phyloP scores from a whole-genome alignment of 2,329 filamentous ascomycete species.

The Fusarium oxysporum region DNA sequence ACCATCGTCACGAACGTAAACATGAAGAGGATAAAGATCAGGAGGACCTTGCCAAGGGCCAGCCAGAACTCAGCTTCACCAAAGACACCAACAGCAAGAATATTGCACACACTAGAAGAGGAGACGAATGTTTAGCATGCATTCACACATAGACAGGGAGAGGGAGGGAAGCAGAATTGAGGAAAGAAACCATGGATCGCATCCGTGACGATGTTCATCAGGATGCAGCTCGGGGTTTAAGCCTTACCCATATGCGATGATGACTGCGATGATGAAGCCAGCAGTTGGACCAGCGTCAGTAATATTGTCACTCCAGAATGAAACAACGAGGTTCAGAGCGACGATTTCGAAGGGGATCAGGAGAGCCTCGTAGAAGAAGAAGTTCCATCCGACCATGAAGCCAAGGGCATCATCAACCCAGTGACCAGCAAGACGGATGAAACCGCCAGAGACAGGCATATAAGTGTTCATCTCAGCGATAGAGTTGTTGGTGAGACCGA shows the following conservation, averaged over 20 bases:
- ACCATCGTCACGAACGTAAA: slow-evolving; percentile 41
- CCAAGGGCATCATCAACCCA: slow-evolving; percentile 39
- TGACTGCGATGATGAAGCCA: slow-evolving; percentile 47
- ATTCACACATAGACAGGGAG: slow-evolving; percentile 12
- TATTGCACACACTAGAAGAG: slow-evolving; percentile 53
- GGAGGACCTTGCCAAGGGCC: slow-evolving; percentile 32
- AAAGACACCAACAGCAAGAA: slow-evolving; percentile 39
- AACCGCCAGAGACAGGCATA: slow-evolving; percentile 38
- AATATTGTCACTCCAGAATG: slow-evolving; percentile 39
- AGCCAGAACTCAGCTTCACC: slow-evolving; percentile 42
- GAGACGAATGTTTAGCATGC: slow-evolving; percentile 35
- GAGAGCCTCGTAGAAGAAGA: slow-evolving; percentile 50
- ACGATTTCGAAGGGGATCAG: slow-evolving; percentile 50
- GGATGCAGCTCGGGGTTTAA: slow-evolving; percentile 22
- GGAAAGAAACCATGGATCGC: slow-evolving; percentile 19
- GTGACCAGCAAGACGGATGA: slow-evolving; percentile 34
- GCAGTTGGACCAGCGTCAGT: slow-evolving; percentile 36
- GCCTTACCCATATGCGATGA: slow-evolving; percentile 39
- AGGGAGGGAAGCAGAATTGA: neutral
- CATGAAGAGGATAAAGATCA: slow-evolving; percentile 40
- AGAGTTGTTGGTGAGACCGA: slow-evolving; percentile 39
- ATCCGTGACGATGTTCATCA: slow-evolving; percentile 36
- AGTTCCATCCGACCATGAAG: slow-evolving; percentile 49
- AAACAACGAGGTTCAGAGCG: slow-evolving; percentile 50
- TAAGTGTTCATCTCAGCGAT: slow-evolving; percentile 42